phyloP scores from a whole-genome alignment of 345 rosid genomes.

The Sisymbrium altissimum region DNA sequence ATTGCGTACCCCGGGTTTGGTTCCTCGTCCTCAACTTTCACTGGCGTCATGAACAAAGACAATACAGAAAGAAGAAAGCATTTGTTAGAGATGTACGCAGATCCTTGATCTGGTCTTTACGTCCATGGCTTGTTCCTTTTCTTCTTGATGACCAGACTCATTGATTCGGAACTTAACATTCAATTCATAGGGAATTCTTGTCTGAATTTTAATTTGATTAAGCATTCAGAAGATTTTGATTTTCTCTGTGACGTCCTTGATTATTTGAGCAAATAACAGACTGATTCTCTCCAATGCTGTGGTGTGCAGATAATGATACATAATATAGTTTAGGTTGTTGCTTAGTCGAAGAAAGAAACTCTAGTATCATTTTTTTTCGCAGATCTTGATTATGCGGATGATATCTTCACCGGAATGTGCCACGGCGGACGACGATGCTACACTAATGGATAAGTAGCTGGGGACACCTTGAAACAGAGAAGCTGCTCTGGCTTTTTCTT shows the following conservation, averaged over 20 bases:
- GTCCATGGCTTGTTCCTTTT: not conserved
- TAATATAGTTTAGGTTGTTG: not conserved
- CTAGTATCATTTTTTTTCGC: no score
- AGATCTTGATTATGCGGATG: no score
- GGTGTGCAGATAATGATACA: not conserved
- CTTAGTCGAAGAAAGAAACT: no score
- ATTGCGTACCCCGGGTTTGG: not conserved
- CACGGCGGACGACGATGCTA: no score
- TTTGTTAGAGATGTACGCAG: conserved; percentile 9
- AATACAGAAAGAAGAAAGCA: conserved; percentile 6
- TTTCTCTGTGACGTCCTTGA: not conserved
- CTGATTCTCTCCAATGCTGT: not conserved
- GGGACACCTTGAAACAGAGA: no score
- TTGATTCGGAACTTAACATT: conserved; percentile 13
- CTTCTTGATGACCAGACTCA: not conserved
- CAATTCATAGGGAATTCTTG: not conserved
- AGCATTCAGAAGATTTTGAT: not conserved
- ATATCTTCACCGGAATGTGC: no score
- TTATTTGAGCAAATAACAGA: no score
- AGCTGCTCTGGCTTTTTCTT: no score
- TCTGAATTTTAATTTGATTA: conserved; percentile 12
- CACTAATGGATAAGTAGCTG: no score
- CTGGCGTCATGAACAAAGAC: conserved; percentile 1
- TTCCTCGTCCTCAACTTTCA: not conserved
- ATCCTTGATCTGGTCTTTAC: not conserved